phyloP scores from a whole-genome alignment of 176 grass and related monocot genomes.

The Lolium multiflorum region DNA sequence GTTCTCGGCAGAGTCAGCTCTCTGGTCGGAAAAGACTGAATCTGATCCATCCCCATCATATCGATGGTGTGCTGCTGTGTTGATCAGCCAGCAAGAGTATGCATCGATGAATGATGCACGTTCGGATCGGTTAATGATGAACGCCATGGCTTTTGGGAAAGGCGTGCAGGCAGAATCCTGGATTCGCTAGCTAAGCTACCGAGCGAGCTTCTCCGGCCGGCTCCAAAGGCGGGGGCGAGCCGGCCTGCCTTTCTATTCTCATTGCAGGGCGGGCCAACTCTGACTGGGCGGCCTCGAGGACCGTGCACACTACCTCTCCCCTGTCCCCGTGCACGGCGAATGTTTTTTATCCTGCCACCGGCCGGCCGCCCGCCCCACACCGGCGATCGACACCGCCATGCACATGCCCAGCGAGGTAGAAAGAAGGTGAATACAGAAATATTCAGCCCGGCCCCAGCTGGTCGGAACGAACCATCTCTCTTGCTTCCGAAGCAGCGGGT shows the following conservation, averaged over 20 bases:
- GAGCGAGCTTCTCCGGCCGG: too few species aligned
- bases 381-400: not conserved
- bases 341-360: conserved; percentile 8
- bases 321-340: not conserved
- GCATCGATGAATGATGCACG: conserved; percentile 27
- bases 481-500: not conserved
- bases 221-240: too few species aligned
- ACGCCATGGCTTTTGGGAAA: conserved; percentile 42
- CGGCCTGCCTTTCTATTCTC: too few species aligned
- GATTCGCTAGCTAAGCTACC: conserved; percentile 13
- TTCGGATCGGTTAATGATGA: conserved; percentile 28
- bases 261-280: too few species aligned
- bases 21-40: not conserved
- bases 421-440: not conserved
- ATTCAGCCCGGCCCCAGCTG: not conserved
- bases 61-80: not conserved
- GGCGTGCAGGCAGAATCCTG: conserved; percentile 28
- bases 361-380: not conserved
- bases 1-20: too few species aligned
- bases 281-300: too few species aligned
- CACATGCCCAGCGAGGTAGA: not conserved
- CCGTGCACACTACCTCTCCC: too few species aligned
- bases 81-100: too few species aligned
- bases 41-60: not conserved
- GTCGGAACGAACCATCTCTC: too few species aligned